A percentile compares a stretch with the other conserved stretches of the same genome.
These are phyloP conservation scores for Escallonia rubra DNA, from an alignment of 129 eudicot species.

Conservation along the genomic window DNA sequence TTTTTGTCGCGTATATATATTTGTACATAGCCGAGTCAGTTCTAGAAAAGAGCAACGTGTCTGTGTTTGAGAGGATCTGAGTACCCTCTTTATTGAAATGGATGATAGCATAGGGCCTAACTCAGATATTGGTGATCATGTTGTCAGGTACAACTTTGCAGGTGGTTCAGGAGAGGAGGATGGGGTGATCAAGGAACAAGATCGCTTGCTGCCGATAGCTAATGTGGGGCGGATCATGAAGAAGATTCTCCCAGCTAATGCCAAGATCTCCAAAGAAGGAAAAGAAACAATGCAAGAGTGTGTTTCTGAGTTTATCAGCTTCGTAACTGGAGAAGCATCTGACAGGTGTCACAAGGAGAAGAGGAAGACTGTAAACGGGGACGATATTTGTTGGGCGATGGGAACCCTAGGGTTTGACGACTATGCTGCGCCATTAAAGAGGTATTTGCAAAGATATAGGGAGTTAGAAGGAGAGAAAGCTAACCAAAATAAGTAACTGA, in stretches of 20 bases:
- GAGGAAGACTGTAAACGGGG: constrained; percentile 85
- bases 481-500: constrained; percentile 20
- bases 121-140: constrained; percentile 15
- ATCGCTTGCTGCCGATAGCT: constrained; percentile 74
- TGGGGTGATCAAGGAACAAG: constrained; percentile 52
- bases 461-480: constrained; percentile 62
- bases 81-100: constrained; percentile 36
- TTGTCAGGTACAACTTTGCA: constrained; percentile 24
- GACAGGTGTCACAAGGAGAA: constrained; percentile 86
- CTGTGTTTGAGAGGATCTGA: constrained; percentile 52
- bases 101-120: constrained; percentile 41
- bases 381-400: constrained; percentile 91
- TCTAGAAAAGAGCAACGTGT: constrained; percentile 49
- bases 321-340: constrained; percentile 88
- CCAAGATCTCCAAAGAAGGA: constrained; percentile 83
- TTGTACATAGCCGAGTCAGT: constrained; percentile 14
- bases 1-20: neutral
- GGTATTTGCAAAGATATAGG: constrained; percentile 62
- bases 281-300: constrained; percentile 97
- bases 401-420: constrained; percentile 78
- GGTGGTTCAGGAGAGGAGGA: constrained; percentile 26
- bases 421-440: constrained; percentile 43
- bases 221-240: constrained; percentile 94
- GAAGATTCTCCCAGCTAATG: constrained; percentile 66
- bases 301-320: constrained; percentile 87